Conservation (phyloP, 495 filamentous ascomycete genomes). For the Xeromyces bisporus region DNA sequence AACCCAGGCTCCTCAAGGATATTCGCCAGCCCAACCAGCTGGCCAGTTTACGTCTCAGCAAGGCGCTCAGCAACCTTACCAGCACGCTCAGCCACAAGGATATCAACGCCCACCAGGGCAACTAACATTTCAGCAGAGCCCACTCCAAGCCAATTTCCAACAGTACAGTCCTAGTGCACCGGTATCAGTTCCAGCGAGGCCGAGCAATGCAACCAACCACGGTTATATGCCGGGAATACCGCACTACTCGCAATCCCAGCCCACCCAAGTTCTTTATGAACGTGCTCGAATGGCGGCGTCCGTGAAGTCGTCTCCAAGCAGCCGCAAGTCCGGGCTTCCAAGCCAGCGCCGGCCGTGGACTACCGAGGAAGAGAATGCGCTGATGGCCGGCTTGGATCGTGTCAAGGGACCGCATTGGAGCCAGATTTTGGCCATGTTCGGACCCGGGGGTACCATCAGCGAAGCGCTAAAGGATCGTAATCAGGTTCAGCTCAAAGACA, state of each 20-base stretch:
- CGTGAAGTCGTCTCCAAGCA: slow-evolving; percentile 57
- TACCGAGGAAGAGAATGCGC: slow-evolving; percentile 74
- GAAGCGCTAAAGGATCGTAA: slow-evolving; percentile 83
- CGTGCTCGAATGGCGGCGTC: slow-evolving; percentile 67
- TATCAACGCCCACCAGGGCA: slow-evolving; percentile 20
- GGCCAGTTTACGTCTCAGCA: slow-evolving; percentile 5
- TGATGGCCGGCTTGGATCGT: slow-evolving; percentile 81
- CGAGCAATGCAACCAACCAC: slow-evolving; percentile 23
- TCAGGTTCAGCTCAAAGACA: slow-evolving; percentile 92
- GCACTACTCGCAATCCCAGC: slow-evolving; percentile 52
- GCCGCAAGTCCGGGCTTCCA: slow-evolving; percentile 57
- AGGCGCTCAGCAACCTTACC: slow-evolving; percentile 18
- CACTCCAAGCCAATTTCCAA: slow-evolving; percentile 27
- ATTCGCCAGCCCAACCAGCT: slow-evolving; percentile 10
- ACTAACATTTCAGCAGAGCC: slow-evolving; percentile 26
- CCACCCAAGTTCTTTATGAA: slow-evolving; percentile 67
- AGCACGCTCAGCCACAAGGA: slow-evolving; percentile 23
- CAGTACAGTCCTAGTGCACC: slow-evolving; percentile 28
- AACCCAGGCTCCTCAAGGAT: slow-evolving; percentile 12
- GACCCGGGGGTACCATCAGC: slow-evolving; percentile 63
- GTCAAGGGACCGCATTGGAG: slow-evolving; percentile 94
- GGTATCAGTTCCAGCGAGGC: slow-evolving; percentile 16
- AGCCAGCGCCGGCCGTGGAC: slow-evolving; percentile 84
- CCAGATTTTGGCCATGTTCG: slow-evolving; percentile 81
- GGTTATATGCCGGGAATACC: slow-evolving; percentile 35